phyloP scores from a whole-genome alignment of 129 eudicot genomes.

The Logfia minima region DNA sequence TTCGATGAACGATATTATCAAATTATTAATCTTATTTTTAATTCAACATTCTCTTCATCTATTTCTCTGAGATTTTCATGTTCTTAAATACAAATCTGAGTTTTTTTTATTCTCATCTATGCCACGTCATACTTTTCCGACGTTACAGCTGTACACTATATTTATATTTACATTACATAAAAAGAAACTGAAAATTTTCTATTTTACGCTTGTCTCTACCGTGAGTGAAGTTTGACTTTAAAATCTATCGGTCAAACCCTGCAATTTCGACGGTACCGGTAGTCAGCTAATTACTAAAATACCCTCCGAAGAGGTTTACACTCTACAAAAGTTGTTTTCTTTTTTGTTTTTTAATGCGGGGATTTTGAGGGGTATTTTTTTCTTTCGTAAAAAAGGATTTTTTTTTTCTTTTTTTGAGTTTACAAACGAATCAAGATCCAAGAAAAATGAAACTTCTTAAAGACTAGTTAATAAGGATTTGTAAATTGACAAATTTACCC shows the following conservation, averaged over 20 bases:
- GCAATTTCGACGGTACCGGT: background rate
- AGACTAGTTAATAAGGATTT: background rate
- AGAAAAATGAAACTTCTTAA: background rate
- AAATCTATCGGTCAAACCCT: background rate
- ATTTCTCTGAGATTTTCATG: background rate
- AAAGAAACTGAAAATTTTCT: too few species aligned
- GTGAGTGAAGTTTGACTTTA: background rate
- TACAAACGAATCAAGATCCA: background rate
- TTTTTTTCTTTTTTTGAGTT: background rate
- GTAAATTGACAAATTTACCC: background rate
- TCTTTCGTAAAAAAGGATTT: background rate
- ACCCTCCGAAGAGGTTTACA: background rate
- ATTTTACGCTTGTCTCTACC: background rate
- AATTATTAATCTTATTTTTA: too few species aligned
- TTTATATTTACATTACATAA: too few species aligned
- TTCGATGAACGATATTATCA: too few species aligned
- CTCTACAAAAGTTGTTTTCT: background rate
- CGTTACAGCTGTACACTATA: background rate
- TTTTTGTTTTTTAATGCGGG: background rate
- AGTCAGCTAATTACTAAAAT: background rate
- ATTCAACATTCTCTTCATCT: constrained; percentile 1
- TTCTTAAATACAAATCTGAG: background rate
- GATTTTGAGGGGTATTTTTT: background rate
- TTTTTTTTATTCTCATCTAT: background rate
- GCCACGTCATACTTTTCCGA: background rate